Conservation (phyloP, 306 rosid genomes). For the Rubus parviflorus region DNA sequence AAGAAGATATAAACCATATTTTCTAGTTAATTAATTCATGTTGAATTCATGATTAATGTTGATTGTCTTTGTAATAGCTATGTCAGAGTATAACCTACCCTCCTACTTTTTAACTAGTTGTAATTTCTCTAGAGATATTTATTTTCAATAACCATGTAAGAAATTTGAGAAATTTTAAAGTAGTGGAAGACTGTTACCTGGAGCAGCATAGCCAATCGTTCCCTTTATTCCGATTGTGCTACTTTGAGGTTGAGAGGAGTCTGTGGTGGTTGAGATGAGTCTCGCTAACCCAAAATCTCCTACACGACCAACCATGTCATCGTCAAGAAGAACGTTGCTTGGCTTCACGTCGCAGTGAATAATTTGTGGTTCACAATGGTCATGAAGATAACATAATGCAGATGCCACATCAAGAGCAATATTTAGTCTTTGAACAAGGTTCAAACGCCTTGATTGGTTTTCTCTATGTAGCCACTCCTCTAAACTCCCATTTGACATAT, state of each 20-base stretch:
- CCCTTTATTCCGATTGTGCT: slow-evolving; percentile 30
- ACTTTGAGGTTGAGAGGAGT: slow-evolving; percentile 6
- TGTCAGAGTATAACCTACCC: neutral
- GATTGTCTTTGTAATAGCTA: neutral
- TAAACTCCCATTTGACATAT: slow-evolving; percentile 40
- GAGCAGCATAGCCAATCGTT: slow-evolving; percentile 30
- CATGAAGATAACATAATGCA: slow-evolving; percentile 42
- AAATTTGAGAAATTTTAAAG: too few species aligned
- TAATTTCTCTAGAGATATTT: too few species aligned
- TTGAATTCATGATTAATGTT: too few species aligned
- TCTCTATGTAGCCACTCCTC: slow-evolving; percentile 35
- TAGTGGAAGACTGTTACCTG: slow-evolving; percentile 12
- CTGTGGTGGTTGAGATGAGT: slow-evolving; percentile 5
- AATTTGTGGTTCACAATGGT: slow-evolving; percentile 30
- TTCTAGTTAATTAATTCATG: too few species aligned
- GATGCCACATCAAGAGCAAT: slow-evolving; percentile 38
- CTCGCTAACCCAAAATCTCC: slow-evolving; percentile 45
- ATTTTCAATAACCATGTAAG: too few species aligned
- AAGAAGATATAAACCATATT: too few species aligned
- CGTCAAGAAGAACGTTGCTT: slow-evolving; percentile 37
- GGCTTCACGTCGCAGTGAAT: slow-evolving; percentile 51
- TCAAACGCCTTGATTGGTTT: slow-evolving; percentile 18
- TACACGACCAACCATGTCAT: slow-evolving; percentile 37
- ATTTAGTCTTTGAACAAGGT: slow-evolving; percentile 30
- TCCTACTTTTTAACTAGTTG: neutral